Evolutionary conservation across 2,329 filamentous ascomycete species (phyloP).

Genomic region (Aspergillus spinulosporus): DNA sequence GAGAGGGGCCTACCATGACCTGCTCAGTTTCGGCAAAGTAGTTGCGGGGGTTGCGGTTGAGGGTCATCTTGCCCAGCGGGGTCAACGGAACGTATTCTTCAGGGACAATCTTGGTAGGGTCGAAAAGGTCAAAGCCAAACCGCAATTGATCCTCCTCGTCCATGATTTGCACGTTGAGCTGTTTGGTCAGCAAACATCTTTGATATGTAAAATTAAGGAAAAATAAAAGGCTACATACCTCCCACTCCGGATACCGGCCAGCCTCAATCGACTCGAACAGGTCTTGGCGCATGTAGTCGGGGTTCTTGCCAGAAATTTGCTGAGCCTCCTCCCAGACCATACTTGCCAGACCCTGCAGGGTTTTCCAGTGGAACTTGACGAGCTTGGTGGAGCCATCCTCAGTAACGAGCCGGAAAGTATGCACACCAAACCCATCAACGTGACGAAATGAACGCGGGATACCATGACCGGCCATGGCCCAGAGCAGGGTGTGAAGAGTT

Average conservation of each 20-base stretch:
- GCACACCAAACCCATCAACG: slow-evolving; percentile 42
- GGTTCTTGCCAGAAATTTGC: slow-evolving; percentile 68
- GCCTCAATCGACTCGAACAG: slow-evolving; percentile 69
- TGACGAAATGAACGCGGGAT: slow-evolving; percentile 44
- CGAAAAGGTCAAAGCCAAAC: slow-evolving; percentile 71
- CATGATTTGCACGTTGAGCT: slow-evolving; percentile 67
- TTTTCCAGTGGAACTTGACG: slow-evolving; percentile 46
- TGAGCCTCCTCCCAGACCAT: slow-evolving; percentile 75
- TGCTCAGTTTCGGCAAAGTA: slow-evolving; percentile 80
- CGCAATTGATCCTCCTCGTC: slow-evolving; percentile 65
- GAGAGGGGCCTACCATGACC: slow-evolving; percentile 54
- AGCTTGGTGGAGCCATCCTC: slow-evolving; percentile 38
- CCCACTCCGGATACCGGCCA: slow-evolving; percentile 69
- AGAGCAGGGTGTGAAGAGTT: slow-evolving; percentile 50
- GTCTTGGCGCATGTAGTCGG: slow-evolving; percentile 69
- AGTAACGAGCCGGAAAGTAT: slow-evolving; percentile 43
- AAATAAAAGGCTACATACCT: slow-evolving; percentile 38
- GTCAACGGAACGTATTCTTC: slow-evolving; percentile 70
- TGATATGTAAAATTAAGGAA: too few species aligned
- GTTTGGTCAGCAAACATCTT: slow-evolving; percentile 7
- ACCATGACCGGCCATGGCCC: slow-evolving; percentile 45
- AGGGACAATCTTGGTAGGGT: slow-evolving; percentile 74
- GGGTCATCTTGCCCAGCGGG: slow-evolving; percentile 65
- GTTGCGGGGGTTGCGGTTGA: slow-evolving; percentile 71
- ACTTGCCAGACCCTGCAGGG: slow-evolving; percentile 41